Evolutionary conservation across 352 stramenopile genomes (phyloP), one percentile per base, ranked within the genome.

Genomic region (Pythium sp.): DNA sequence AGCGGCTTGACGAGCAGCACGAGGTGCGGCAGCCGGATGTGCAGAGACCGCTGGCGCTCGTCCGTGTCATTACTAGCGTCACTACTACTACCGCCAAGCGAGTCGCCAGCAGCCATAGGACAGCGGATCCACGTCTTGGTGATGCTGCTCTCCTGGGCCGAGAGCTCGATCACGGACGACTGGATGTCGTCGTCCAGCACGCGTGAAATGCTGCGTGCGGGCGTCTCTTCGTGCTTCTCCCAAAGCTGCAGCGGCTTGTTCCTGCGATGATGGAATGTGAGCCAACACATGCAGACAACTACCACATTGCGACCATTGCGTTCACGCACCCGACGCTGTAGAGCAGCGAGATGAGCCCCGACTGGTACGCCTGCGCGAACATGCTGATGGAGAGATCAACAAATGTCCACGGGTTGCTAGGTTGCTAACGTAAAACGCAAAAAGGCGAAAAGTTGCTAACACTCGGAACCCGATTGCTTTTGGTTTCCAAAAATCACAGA

Each of bases 151-250:
- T 74, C 63, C 6, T 43, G 68, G 11, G 47, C 57, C 15, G 46
- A 71, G 54, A 89, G 77, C 64, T 87, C 79, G 32, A 89, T 73
- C 49, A 87, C 81, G 8, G 79, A 75, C 57, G 79, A 89, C 72
- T 89, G 81, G 59, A 89, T 67, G 49, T 84, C 71, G 28, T 84
- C 77, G 58, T 89, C 81, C 59, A 89, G 74, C 62, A 87, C 76
- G 20, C 81, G 77, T 30, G 70, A 55, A 28, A 89, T 71, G 65
- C 70, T 77, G 61, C 59, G 28, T 26, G 38, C 68, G 14, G 67
- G 65, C 6, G 47, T 14, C 49, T 82, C 73, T 54, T 82, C 69
- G 34, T 76, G 73, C 69, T 86, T 89, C 68, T 87, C 78, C 68
- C 81, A 89, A 8, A 89, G 79, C 68, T 84, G 81, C 63, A 89